Percentiles rank a stretch among this genome's conserved stretches.
Conservation (phyloP, 2,329 filamentous ascomycete species). For the Venturia pyrina region DNA sequence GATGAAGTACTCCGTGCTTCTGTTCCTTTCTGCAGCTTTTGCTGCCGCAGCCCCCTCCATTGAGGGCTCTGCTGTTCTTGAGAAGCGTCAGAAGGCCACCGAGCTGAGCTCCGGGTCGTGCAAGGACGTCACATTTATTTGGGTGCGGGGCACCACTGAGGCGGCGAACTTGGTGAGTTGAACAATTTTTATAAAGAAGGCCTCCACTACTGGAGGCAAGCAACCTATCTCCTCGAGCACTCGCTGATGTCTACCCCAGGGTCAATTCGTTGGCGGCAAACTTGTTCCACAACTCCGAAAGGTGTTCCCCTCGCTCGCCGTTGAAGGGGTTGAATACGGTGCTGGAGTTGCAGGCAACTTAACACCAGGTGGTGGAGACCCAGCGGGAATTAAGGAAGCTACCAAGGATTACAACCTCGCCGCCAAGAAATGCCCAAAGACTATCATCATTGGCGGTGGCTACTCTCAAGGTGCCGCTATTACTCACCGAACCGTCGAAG, state of each 20-base stretch:
- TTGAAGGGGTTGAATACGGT: constrained; percentile 28
- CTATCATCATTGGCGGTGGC: constrained; percentile 29
- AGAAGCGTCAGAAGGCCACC: constrained; percentile 17
- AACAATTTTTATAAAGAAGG: background rate
- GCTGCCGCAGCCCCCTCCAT: constrained; percentile 2
- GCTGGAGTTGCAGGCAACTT: constrained; percentile 27
- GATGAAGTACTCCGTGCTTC: background rate
- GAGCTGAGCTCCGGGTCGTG: constrained; percentile 29
- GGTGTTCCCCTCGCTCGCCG: constrained; percentile 17
- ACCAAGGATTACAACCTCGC: constrained; percentile 27
- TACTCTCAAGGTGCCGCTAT: constrained; percentile 31
- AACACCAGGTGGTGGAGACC: constrained; percentile 23
- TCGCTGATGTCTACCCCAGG: constrained; percentile 12
- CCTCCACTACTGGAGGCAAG: background rate
- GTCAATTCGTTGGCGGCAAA: constrained; percentile 12
- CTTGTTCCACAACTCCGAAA: constrained; percentile 5
- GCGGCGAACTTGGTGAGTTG: constrained; percentile 29
- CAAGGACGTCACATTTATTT: constrained; percentile 29
- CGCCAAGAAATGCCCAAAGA: constrained; percentile 27
- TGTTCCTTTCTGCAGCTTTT: background rate
- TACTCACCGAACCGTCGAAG: constrained; percentile 25
- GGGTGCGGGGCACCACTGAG: constrained; percentile 31
- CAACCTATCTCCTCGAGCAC: background rate
- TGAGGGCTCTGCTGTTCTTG: background rate
- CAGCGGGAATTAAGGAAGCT: constrained; percentile 24